Conservation (phyloP, 1,284 basidiomycete genomes). For the Spongispora temasekensis region DNA sequence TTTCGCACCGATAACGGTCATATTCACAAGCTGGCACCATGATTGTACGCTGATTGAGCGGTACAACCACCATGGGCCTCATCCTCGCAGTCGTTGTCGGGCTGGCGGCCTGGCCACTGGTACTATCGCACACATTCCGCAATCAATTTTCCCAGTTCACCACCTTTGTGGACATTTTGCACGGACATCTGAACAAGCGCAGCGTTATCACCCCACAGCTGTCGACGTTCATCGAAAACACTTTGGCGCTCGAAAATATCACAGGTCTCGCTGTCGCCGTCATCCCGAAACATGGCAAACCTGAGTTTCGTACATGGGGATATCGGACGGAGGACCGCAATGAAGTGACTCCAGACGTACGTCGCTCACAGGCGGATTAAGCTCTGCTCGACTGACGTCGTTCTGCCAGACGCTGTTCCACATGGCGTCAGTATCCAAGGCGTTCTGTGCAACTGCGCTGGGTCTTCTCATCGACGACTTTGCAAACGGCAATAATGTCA, state of each 20-base stretch:
- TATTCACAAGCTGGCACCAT: too few species aligned
- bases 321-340: constrained; percentile 25
- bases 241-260: constrained; percentile 19
- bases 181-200: neutral
- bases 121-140: constrained; percentile 8
- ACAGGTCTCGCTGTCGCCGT: constrained; percentile 26
- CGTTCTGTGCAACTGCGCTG: constrained; percentile 41
- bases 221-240: constrained; percentile 19
- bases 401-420: constrained; percentile 39
- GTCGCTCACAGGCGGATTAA: neutral
- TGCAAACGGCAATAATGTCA: constrained; percentile 36
- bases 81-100: constrained; percentile 11
- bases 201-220: constrained; percentile 19
- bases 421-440: constrained; percentile 41
- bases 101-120: constrained; percentile 12
- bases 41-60: neutral
- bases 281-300: constrained; percentile 16
- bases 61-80: constrained; percentile 6
- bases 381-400: neutral
- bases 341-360: constrained; percentile 20
- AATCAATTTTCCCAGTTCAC: constrained; percentile 2
- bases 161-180: neutral
- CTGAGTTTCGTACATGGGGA: constrained; percentile 29
- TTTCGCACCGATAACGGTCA: too few species aligned
- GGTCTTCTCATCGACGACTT: constrained; percentile 45